Evolutionary conservation across 176 grass and related monocot genomes (phyloP), one percentile per base, ranked within the genome.

Genomic region (Otatea glauca): DNA sequence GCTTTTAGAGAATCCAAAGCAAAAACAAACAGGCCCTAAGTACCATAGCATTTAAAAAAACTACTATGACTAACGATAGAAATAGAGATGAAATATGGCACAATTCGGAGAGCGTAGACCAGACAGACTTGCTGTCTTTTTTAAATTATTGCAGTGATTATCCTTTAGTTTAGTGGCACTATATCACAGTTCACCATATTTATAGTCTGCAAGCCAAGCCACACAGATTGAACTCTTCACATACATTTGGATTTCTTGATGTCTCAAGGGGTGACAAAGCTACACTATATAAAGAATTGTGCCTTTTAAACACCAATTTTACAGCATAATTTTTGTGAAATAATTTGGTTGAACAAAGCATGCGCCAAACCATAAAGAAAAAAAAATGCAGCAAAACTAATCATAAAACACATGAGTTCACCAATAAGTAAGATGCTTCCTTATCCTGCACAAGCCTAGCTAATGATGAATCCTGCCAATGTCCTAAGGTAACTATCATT

Each of bases 391-490:
- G 13, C 4, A 63, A 70, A 83, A 29, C 27, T 79, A 88, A 15
- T 12, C 45, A 18, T 66, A 55, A 8, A 6, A 27, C 54, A 17
- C 6, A 74, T 49, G 38, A 10, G 23, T 80, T 67, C 41, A 75
- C 56, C 64, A 13, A 44, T 51, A 77, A 18, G 38, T 62, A 80
- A 76, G 55, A 7, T 25, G 58, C 35, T 27, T 20, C 0, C 6
- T 24, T 65, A 82, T 65, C 55, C 44, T 58, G 48, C 58, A 43
- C 34, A 74, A 80, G n/a, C 39, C 38, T 55, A 70, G 43, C 18
- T 54, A 63, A 53, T 27, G 17, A 70, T 44, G 1, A 53, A 72
- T 6, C 7, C 27, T 54, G 43, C 54, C 18, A 56, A 54, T 54
- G 50, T 54, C 5, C 17, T 54, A 54, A 20, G 17, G 51, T 54